Evolutionary conservation across 192 early-diverging fungal genomes (phyloP), one percentile per base, ranked within the genome.

Genomic region (Backusella australiensis): DNA sequence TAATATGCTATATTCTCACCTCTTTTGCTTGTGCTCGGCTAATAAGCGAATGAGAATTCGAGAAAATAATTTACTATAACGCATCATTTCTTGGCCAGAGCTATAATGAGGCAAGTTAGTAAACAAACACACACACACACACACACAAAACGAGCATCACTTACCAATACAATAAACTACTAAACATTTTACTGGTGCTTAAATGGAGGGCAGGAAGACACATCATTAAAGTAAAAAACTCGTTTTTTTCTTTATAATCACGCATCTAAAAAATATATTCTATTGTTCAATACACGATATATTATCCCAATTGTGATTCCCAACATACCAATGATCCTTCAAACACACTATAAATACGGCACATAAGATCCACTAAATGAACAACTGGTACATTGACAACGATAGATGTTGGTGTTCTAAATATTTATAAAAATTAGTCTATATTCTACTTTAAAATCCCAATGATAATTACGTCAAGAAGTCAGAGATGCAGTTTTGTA

Each of bases 341-440:
- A 71, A 80, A 82, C 32, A 85, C 75, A 72, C 82, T 85, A 69
- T 81, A 88, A 19, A 85, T 75, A 26, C 89, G 80, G 23, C 82
- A 85, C 38, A 86, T 63, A 32, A 88, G 78, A 49, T 86, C 83
- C 2, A 90, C 69, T 21, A 90, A 35, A 46, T 83, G 80, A 72
- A 81, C 82, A 26, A 90, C 81, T 9, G 89, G 89, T 21, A 90
- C 68, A 65, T 83, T 78, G 21, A 90, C 85, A 21, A 82, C 65
- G 0, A 81, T 67, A 26, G 71, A 67, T 36, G 80, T 86, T 21
- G 82, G 77, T 23, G 81, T 80, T n/a, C 87, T 88, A 74, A 32
- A 59, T 34, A 72, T 4, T 69, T 65, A 69, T 75, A 23, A 29
- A 65, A 71, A 39, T 39, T 39, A 39, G 38, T 39, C 3, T 39